Evolutionary conservation across 768 basidiomycete species (phyloP), one percentile per base, ranked within the genome.

Genomic region (Boletus rubescentipes): DNA sequence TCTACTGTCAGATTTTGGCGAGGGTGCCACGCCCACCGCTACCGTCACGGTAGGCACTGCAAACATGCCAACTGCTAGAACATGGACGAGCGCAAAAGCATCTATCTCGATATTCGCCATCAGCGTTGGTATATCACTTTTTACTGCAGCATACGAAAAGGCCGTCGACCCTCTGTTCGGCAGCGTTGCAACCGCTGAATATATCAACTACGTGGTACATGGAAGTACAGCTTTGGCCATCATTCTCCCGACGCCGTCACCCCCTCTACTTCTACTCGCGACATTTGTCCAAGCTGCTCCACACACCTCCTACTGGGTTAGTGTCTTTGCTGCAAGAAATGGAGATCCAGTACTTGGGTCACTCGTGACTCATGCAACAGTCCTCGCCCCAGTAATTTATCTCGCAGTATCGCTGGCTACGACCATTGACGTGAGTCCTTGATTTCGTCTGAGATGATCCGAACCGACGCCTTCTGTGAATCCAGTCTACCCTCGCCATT

Each of bases 161-260:
- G 76, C 82, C 9, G 63, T 92, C n/a, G 69, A 77, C 50, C 90
- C 90, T 15, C 71, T 91, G 4, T 91, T 90, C 66, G 89, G 84
- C 43, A 73, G 78, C 12, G 75, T 76, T 8, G 81, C 86, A 0
- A 81, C 85, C 1, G 72, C 71, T 0, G 73, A 76, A 49, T 73
- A 83, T 35, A 71, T 91, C 9, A 63, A 67, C 43, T 73, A 75
- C 51, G 54, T 76, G 35, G 61, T 76, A 11, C 64, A 75, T 23
- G 71, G 75, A 39, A 69, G 66, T 51, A 68, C 77, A 21, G 65
- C 63, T 1, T 67, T 76, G 16, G 69, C 65, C 18, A 58, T 76
- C 26, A 56, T 70, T 23, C 50, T 72, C 30, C 64, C 73, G 18
- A 65, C 49, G 52, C 53, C 75, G n/a, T 26, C 67, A 30, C 66